Evolutionary conservation across 2,329 filamentous ascomycete genomes (phyloP).

Genomic region (Sclerotinia subarctica): DNA sequence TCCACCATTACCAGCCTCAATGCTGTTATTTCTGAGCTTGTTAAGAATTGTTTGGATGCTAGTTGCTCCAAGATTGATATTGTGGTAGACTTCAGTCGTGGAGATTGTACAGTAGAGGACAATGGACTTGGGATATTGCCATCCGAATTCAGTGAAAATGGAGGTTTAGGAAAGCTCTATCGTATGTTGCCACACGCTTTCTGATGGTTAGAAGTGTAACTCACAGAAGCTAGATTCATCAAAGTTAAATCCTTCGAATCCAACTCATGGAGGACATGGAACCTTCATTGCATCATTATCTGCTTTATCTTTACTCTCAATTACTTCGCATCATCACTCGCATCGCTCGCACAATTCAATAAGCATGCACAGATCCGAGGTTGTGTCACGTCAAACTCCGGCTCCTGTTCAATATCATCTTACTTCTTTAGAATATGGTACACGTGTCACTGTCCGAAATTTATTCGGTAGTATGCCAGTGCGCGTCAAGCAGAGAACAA

Average conservation of each 20-base stretch:
- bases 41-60: conserved; percentile 85
- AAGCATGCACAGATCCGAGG: conserved; percentile 65
- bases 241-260: conserved; percentile 52
- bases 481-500: conserved; percentile 73
- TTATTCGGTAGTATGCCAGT: conserved; percentile 91
- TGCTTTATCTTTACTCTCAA: conserved; percentile 69
- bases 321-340: conserved; percentile 67
- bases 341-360: conserved; percentile 63
- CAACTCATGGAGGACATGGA: conserved; percentile 65
- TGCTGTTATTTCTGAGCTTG: conserved; percentile 65
- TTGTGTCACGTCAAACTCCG: conserved; percentile 62
- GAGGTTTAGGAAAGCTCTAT: conserved; percentile 70
- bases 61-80: conserved; percentile 65
- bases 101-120: conserved; percentile 78
- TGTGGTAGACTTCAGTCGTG: conserved; percentile 69
- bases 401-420: conserved; percentile 57
- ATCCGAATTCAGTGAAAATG: conserved; percentile 65
- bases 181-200: conserved; percentile 50
- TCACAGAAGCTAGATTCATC: conserved; percentile 65
- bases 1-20: conserved; percentile 73
- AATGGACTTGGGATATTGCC: conserved; percentile 76
- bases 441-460: conserved; percentile 70
- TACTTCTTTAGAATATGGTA: conserved; percentile 61
- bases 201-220: conserved; percentile 21
- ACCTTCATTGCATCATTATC: conserved; percentile 75